Conservation (phyloP, 768 basidiomycete genomes). For the Tulasnella sp. region DNA sequence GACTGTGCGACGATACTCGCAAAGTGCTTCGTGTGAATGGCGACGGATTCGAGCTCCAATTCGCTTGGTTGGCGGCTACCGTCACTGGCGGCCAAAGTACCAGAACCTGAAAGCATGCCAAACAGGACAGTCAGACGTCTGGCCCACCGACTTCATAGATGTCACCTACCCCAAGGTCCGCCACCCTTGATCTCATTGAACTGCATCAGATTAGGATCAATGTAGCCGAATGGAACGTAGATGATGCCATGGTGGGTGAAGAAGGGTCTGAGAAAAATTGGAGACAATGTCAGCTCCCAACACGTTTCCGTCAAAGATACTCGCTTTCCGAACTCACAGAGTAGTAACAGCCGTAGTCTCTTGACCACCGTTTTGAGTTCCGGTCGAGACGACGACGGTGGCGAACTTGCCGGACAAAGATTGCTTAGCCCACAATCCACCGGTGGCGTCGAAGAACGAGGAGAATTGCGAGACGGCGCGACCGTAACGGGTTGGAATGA, state of each 20-base stretch:
- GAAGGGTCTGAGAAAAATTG: conserved; percentile 25
- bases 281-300: background rate
- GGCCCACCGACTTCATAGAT: background rate
- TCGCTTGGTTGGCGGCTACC: conserved; percentile 8
- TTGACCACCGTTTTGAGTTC: conserved; percentile 34
- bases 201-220: conserved; percentile 21
- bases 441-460: conserved; percentile 34
- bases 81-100: conserved; percentile 2
- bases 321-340: conserved; percentile 26
- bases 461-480: conserved; percentile 34
- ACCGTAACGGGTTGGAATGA: conserved; percentile 32
- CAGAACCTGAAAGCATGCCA: background rate
- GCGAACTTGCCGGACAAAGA: conserved; percentile 33
- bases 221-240: conserved; percentile 32
- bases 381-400: conserved; percentile 32
- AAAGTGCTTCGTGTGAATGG: conserved; percentile 11
- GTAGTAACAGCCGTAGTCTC: conserved; percentile 34
- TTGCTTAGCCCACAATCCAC: conserved; percentile 28
- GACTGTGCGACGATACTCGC: conserved; percentile 2
- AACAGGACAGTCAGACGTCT: background rate
- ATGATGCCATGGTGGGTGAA: conserved; percentile 33
- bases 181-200: conserved; percentile 31
- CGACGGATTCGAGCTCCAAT: conserved; percentile 1
- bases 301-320: too few relatives aligned
- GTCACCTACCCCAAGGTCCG: conserved; percentile 32